Base-by-base conservation (phyloP, 1,139 yeast species). In the Nakaseomyces nivariensis region DNA sequence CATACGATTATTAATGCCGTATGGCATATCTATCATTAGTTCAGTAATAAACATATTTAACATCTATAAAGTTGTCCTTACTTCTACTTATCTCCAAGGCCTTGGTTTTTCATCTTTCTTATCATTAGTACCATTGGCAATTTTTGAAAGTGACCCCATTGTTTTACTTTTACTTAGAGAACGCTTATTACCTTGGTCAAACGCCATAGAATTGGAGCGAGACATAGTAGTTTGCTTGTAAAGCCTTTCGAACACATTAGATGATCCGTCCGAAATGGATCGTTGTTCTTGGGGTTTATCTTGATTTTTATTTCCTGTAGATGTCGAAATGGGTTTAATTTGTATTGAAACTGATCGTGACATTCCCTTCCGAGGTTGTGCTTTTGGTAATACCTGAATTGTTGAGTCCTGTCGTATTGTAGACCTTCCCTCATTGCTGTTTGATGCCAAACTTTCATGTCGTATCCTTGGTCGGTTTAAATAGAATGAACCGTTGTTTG, bases 141-240 rank as follows among this genome's bases (percentile, higher is more conserved):
- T 33, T 6, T 33, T 33, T 5, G 36, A 33, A 33, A 33, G 36
- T 33, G 36, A 33, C 36, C 36, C 36, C 36, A 33, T 33, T 8
- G 36, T 33, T n/a, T 33, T 33, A 22, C 40, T 37, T 10, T 37
- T 37, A 7, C 26, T 13, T 17, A 37, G 6, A 4, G 8, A 4
- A 13, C 26, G 24, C 11, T 22, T 13, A 8, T 37, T 6, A 2
- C 11, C 6, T 17, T 37, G 40, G 25, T 37, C 40, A 3, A 37
- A 37, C 13, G 40, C 40, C 51, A 48, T 48, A n/a, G 56, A 54
- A 31, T 48, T 48, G 11, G 54, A 50, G 29, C 56, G 47, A 8
- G 58, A 50, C 24, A 53, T 48, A 8, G 57, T 52, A 11, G 55
- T 48, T 38, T 53, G 56, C 37, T 52, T 47, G 46, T 54, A 54